These are phyloP conservation scores for Kodamaea restingae DNA, from an alignment of 805 yeast species.

Conservation along the genomic window DNA sequence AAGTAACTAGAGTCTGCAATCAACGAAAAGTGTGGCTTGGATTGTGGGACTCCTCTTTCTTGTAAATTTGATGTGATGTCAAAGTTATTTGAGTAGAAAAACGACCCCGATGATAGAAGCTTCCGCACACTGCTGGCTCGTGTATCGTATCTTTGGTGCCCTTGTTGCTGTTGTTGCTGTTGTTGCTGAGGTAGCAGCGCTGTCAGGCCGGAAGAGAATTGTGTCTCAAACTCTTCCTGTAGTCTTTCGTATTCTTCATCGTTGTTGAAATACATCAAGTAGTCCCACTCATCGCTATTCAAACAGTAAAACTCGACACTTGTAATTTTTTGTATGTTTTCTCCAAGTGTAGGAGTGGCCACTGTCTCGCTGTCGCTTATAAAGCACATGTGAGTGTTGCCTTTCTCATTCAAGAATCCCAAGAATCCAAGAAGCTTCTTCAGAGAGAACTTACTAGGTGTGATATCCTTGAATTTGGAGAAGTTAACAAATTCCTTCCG, in stretches of 20 bases:
- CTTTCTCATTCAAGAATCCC: constrained; percentile 57
- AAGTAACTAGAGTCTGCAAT: constrained; percentile 39
- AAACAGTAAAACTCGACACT: constrained; percentile 65
- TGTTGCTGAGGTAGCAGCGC: constrained; percentile 7
- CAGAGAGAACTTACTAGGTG: constrained; percentile 23
- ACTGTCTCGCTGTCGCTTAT: constrained; percentile 52
- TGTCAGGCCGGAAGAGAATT: constrained; percentile 6
- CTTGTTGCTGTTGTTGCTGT: constrained; percentile 1
- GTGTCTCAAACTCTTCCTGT: constrained; percentile 2
- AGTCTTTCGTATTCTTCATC: constrained; percentile 3
- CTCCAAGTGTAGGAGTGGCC: constrained; percentile 56
- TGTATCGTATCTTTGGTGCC: background rate
- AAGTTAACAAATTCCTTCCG: constrained; percentile 37
- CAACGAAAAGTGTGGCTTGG: constrained; percentile 18
- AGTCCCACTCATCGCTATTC: constrained; percentile 53
- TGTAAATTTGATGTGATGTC: constrained; percentile 45
- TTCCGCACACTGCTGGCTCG: constrained; percentile 40
- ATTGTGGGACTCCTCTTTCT: constrained; percentile 33
- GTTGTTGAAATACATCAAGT: constrained; percentile 16
- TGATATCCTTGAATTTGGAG: constrained; percentile 41
- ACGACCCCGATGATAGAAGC: constrained; percentile 43
- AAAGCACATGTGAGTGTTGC: constrained; percentile 53
- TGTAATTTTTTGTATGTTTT: constrained; percentile 49
- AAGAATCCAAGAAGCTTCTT: constrained; percentile 49
- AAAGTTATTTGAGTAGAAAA: constrained; percentile 45